Conservation (phyloP, 225 moss, liverwort and hornwort genomes). For the Bryoerythrophyllum caledonicum region DNA sequence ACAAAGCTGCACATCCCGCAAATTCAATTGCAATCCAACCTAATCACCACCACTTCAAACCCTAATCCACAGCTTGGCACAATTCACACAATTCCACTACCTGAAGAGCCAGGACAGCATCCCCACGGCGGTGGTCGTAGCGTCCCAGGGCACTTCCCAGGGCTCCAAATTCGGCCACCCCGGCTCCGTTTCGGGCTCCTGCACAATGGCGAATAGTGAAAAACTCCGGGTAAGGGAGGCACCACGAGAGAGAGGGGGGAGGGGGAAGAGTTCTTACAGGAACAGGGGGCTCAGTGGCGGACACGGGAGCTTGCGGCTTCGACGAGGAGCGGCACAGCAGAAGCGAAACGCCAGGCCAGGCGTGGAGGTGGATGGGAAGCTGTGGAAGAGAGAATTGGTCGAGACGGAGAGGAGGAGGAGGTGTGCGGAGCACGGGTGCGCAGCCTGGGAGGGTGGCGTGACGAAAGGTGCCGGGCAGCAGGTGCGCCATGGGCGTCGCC, state of each 20-base stretch:
- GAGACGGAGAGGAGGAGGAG: neutral
- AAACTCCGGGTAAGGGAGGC: neutral
- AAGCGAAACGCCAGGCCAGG: neutral
- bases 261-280: neutral
- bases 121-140: slow-evolving; percentile 60
- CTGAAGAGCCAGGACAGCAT: slow-evolving; percentile 87
- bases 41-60: neutral
- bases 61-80: neutral
- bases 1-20: slow-evolving; percentile 72
- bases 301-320: neutral
- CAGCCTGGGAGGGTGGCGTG: neutral
- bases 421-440: neutral
- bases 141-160: slow-evolving; percentile 96
- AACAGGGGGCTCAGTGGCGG: slow-evolving; percentile 23
- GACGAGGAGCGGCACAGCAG: slow-evolving; percentile 5
- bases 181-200: slow-evolving; percentile 51
- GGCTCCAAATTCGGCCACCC: slow-evolving; percentile 70
- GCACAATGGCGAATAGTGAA: slow-evolving; percentile 4
- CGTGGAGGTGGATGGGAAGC: neutral
- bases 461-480: neutral
- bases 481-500: slow-evolving; percentile 4
- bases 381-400: neutral
- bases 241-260: neutral
- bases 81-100: slow-evolving; percentile 30
- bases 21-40: neutral